These are phyloP conservation scores for Candida glucosophila DNA, from an alignment of 1,139 yeast species.

Conservation along the genomic window DNA sequence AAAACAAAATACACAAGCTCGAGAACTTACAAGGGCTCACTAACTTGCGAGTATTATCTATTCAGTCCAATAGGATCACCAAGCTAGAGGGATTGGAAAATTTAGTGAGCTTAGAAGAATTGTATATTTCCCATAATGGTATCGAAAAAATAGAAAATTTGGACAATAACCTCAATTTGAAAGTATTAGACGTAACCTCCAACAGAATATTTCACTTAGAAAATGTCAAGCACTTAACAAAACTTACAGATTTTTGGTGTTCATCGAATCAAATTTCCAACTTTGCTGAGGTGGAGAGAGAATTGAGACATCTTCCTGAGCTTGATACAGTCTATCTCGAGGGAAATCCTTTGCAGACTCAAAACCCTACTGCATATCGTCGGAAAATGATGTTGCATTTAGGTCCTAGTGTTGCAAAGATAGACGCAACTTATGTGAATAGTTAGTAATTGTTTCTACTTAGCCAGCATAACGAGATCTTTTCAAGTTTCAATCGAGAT, in stretches of 20 bases:
- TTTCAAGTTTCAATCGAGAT: too few species aligned
- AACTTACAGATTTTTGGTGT: conserved; percentile 91
- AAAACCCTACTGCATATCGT: conserved; percentile 73
- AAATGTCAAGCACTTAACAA: conserved; percentile 53
- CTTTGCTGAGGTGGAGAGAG: conserved; percentile 60
- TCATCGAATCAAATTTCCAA: conserved; percentile 64
- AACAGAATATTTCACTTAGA: conserved; percentile 58
- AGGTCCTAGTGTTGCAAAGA: conserved; percentile 70
- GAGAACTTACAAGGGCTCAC: conserved; percentile 54
- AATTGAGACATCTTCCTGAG: conserved; percentile 53
- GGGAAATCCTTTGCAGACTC: conserved; percentile 80
- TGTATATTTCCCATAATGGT: conserved; percentile 84
- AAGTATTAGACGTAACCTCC: conserved; percentile 73
- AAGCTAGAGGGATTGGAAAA: conserved; percentile 77
- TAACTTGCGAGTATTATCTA: conserved; percentile 69
- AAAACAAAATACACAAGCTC: conserved; percentile 63
- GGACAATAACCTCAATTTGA: conserved; percentile 59
- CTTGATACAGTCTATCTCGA: conserved; percentile 91
- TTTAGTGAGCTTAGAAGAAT: conserved; percentile 66
- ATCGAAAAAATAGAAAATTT: conserved; percentile 69
- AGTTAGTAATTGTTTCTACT: conserved; percentile 1
- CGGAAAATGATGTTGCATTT: conserved; percentile 69
- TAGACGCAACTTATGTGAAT: conserved; percentile 76
- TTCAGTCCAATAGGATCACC: conserved; percentile 77
- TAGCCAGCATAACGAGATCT: too few species aligned